Evolutionary conservation across 2,329 filamentous ascomycete genomes (phyloP).

Genomic region (Colletotrichum magnum): DNA sequence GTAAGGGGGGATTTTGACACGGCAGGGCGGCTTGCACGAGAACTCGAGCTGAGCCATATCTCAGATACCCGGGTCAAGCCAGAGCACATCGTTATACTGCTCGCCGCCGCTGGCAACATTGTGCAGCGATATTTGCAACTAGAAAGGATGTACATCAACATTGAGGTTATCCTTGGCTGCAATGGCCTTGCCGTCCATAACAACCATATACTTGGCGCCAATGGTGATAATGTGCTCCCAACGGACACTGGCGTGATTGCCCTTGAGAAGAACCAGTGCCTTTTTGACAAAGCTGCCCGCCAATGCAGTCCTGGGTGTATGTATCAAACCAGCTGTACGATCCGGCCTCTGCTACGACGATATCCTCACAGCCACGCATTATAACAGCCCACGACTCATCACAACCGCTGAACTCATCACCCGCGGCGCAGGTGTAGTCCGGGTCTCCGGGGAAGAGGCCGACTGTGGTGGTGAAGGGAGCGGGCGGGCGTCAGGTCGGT

Average conservation of each 20-base stretch:
- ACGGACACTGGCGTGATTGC: conserved; percentile 44
- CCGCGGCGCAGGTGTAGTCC: conserved; percentile 35
- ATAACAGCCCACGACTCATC: conserved; percentile 45
- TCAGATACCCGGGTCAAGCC: conserved; percentile 49
- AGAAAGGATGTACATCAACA: conserved; percentile 46
- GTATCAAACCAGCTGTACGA: conserved; percentile 46
- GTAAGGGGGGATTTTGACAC: neutral
- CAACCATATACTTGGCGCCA: conserved; percentile 48
- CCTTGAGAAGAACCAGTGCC: conserved; percentile 41
- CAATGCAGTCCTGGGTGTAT: conserved; percentile 43
- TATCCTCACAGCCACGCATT: conserved; percentile 36
- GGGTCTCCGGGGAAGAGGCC: conserved; percentile 39
- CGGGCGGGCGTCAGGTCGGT: conserved; percentile 70
- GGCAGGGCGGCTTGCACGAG: neutral
- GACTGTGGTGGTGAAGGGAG: conserved; percentile 37
- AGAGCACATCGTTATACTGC: conserved; percentile 31
- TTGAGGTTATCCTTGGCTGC: conserved; percentile 47
- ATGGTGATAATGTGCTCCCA: conserved; percentile 49
- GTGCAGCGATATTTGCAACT: conserved; percentile 47
- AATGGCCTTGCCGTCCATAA: conserved; percentile 46
- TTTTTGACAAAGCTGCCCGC: conserved; percentile 45
- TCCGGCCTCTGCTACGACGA: conserved; percentile 45
- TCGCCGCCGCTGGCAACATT: conserved; percentile 39
- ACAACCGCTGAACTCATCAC: conserved; percentile 39
- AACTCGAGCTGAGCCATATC: conserved; percentile 29